Conservation (phyloP, 352 stramenopile genomes). For the Pythium phragmitis region DNA sequence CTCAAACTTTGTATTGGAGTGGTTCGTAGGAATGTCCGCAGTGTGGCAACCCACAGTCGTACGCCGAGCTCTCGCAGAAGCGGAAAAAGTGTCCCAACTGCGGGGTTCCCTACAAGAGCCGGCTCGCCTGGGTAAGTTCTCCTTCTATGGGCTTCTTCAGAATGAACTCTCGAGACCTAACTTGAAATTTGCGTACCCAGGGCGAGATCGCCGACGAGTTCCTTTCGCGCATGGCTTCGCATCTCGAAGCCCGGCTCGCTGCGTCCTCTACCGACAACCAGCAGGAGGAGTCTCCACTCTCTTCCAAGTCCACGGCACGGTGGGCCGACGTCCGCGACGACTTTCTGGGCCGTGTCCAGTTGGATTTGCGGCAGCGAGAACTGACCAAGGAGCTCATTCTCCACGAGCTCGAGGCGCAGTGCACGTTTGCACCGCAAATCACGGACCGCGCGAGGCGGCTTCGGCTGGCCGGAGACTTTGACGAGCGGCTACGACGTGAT, state of each 20-base stretch:
- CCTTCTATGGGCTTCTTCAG: neutral
- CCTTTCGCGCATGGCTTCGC: constrained; percentile 51
- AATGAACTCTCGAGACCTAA: neutral
- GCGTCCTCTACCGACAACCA: constrained; percentile 11
- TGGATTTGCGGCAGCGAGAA: constrained; percentile 57
- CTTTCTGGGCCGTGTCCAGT: constrained; percentile 62
- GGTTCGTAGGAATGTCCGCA: constrained; percentile 49
- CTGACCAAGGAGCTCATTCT: constrained; percentile 47
- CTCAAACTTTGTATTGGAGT: neutral
- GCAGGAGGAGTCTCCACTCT: neutral
- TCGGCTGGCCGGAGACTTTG: constrained; percentile 44
- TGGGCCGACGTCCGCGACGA: constrained; percentile 60
- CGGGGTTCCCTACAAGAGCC: constrained; percentile 60
- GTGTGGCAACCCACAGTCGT: constrained; percentile 73
- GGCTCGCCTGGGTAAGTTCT: constrained; percentile 58
- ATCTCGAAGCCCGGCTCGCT: constrained; percentile 21
- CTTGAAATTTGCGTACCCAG: constrained; percentile 19
- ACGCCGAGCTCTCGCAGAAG: constrained; percentile 76
- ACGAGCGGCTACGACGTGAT: constrained; percentile 56
- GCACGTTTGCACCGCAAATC: constrained; percentile 56
- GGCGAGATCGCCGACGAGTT: constrained; percentile 63
- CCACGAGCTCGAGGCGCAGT: constrained; percentile 51
- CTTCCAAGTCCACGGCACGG: constrained; percentile 14
- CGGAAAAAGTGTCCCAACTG: constrained; percentile 82
- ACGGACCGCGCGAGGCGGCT: constrained; percentile 37